phyloP scores from a whole-genome alignment of 1,284 basidiomycete species.

The Singerocomus inundabilis region DNA sequence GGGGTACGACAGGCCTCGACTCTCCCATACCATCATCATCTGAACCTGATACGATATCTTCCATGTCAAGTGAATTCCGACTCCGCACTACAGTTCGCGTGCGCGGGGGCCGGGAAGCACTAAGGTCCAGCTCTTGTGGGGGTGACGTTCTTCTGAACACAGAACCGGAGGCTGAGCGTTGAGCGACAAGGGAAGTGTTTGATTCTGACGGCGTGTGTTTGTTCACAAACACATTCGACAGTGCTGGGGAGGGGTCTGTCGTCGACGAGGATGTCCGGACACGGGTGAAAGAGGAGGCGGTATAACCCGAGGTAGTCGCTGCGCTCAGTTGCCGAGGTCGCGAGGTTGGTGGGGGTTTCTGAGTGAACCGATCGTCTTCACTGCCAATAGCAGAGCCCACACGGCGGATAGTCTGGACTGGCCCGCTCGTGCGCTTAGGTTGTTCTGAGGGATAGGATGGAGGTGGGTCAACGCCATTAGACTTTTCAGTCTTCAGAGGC shows the following conservation, averaged over 20 bases:
- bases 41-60: slow-evolving; percentile 68
- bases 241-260: slow-evolving; percentile 24
- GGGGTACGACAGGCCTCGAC: slow-evolving; percentile 23
- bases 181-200: slow-evolving; percentile 20
- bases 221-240: slow-evolving; percentile 13
- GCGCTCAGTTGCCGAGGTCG: slow-evolving; percentile 38
- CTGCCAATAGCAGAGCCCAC: slow-evolving; percentile 58
- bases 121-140: slow-evolving; percentile 31
- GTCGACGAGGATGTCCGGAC: slow-evolving; percentile 32
- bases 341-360: slow-evolving; percentile 28
- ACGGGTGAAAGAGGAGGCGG: slow-evolving; percentile 23
- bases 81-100: slow-evolving; percentile 53
- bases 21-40: slow-evolving; percentile 43
- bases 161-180: slow-evolving; percentile 32
- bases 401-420: slow-evolving; percentile 46
- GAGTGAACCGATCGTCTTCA: slow-evolving; percentile 49
- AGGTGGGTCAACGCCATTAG: slow-evolving; percentile 17
- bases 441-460: slow-evolving; percentile 22
- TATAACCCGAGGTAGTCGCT: slow-evolving; percentile 30
- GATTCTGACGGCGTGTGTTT: slow-evolving; percentile 29
- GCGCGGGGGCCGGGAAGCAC: slow-evolving; percentile 39
- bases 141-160: slow-evolving; percentile 18
- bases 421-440: slow-evolving; percentile 25
- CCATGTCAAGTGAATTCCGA: slow-evolving; percentile 68
- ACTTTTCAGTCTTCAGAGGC: slow-evolving; percentile 25